Evolutionary conservation across 306 rosid genomes (phyloP).

Genomic region (Albizia julibrissin): DNA sequence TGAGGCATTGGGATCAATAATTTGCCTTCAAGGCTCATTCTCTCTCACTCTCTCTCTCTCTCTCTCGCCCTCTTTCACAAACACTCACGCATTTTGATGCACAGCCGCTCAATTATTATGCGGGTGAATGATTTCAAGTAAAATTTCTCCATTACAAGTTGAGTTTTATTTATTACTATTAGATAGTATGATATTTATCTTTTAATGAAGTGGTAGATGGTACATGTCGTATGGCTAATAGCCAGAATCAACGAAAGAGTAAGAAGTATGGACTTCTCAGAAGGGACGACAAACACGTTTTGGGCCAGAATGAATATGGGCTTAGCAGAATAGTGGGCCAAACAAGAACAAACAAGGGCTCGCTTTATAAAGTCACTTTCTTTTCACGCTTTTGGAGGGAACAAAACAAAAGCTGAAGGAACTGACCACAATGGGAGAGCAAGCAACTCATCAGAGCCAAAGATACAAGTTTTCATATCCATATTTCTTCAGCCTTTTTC

Average conservation of each 20-base stretch:
- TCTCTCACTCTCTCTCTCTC: not conserved
- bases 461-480: not conserved
- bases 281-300: not conserved
- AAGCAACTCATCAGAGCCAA: too few relatives aligned
- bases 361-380: not conserved
- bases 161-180: not conserved
- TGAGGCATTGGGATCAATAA: constrained; percentile 2
- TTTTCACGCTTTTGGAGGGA: not conserved
- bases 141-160: not conserved
- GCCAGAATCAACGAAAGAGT: too few relatives aligned
- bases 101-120: not conserved
- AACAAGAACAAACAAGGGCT: not conserved
- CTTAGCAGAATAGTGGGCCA: not conserved
- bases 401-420: not conserved
- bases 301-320: not conserved
- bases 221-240: not conserved
- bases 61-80: not conserved
- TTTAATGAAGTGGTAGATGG: not conserved
- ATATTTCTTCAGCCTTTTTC: not conserved
- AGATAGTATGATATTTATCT: not conserved
- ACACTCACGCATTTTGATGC: not conserved
- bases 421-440: too few relatives aligned
- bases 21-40: not conserved
- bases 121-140: not conserved
- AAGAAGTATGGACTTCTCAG: not conserved